Evolutionary conservation across 2,329 filamentous ascomycete genomes (phyloP).

Genomic region (Cladosporium cucumerinum): DNA sequence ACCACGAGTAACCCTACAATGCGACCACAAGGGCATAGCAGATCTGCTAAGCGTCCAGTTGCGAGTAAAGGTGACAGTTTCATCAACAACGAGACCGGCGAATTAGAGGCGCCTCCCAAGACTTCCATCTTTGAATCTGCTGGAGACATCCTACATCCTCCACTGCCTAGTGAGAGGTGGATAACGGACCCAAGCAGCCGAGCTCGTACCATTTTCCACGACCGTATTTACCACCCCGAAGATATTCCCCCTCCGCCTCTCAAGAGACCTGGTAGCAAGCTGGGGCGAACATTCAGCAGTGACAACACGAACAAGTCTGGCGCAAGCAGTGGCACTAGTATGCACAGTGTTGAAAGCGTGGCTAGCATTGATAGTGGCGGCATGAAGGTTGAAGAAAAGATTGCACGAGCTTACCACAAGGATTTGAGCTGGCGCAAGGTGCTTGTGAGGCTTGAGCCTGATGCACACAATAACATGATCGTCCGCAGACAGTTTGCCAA

Average conservation of each 20-base stretch:
- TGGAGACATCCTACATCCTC: slow-evolving; percentile 86
- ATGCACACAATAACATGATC: slow-evolving; percentile 98
- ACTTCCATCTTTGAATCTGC: slow-evolving; percentile 96
- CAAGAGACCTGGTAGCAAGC: slow-evolving; percentile 35
- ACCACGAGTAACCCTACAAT: slow-evolving; percentile 33
- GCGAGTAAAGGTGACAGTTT: slow-evolving; percentile 51
- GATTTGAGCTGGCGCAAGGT: slow-evolving; percentile 95
- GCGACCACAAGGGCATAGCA: slow-evolving; percentile 23
- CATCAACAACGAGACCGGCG: slow-evolving; percentile 39
- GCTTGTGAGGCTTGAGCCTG: slow-evolving; percentile 88
- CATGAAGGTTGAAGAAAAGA: slow-evolving; percentile 96
- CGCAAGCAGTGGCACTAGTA: slow-evolving; percentile 34
- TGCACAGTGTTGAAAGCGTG: slow-evolving; percentile 52
- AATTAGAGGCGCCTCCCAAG: slow-evolving; percentile 65
- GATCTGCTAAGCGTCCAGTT: slow-evolving; percentile 38
- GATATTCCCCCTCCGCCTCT: slow-evolving; percentile 81
- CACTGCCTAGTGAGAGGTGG: slow-evolving; percentile 75
- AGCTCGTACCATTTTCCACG: slow-evolving; percentile 90
- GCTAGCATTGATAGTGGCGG: slow-evolving; percentile 60
- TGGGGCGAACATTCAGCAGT: slow-evolving; percentile 37
- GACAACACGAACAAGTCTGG: slow-evolving; percentile 37
- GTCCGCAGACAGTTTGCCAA: slow-evolving; percentile 96
- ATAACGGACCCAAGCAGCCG: slow-evolving; percentile 78
- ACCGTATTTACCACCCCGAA: slow-evolving; percentile 87
- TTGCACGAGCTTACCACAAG: slow-evolving; percentile 89